Percentiles rank a stretch among this genome's conserved stretches.
These are phyloP conservation scores for Hericium alpestre DNA, from an alignment of 768 basidiomycete species.

Conservation along the genomic window DNA sequence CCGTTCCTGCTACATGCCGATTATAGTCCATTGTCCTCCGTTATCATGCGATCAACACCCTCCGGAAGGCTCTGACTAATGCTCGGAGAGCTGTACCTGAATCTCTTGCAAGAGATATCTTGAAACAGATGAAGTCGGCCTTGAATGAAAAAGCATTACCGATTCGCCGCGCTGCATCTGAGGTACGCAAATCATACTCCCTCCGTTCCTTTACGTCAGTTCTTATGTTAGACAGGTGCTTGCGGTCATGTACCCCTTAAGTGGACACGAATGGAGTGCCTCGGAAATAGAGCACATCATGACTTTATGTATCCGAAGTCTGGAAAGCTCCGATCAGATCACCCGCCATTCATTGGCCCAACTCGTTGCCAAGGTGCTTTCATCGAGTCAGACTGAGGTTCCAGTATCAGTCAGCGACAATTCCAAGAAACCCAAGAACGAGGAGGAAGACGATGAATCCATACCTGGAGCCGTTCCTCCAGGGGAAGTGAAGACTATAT, in stretches of 20 bases:
- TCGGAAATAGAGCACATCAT: slow-evolving; percentile 74
- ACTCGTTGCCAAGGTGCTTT: slow-evolving; percentile 75
- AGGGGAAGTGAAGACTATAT: slow-evolving; percentile 56
- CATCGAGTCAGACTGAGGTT: slow-evolving; percentile 69
- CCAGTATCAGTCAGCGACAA: slow-evolving; percentile 33
- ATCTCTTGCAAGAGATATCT: slow-evolving; percentile 61
- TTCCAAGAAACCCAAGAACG: slow-evolving; percentile 47
- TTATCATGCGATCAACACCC: slow-evolving; percentile 65
- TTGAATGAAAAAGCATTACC: slow-evolving; percentile 76
- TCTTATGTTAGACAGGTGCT: slow-evolving; percentile 33
- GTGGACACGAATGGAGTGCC: slow-evolving; percentile 43
- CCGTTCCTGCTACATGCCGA: slow-evolving; percentile 1
- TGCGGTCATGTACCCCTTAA: slow-evolving; percentile 47
- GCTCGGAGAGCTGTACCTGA: slow-evolving; percentile 84
- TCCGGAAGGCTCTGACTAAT: slow-evolving; percentile 69
- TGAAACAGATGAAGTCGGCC: slow-evolving; percentile 70
- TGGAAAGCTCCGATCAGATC: slow-evolving; percentile 76
- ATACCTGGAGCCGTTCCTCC: slow-evolving; percentile 33
- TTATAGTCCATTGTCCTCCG: slow-evolving; percentile 69
- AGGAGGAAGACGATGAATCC: slow-evolving; percentile 50
- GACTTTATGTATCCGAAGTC: slow-evolving; percentile 50
- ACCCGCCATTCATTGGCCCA: slow-evolving; percentile 73
- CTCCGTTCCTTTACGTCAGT: not conserved
- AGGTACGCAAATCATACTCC: slow-evolving; percentile 32
- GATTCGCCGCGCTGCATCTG: slow-evolving; percentile 75